A percentile compares a stretch with the other conserved stretches of the same genome.
phyloP scores from a whole-genome alignment of 2,329 filamentous ascomycete genomes.

The Apiospora malaysiana region DNA sequence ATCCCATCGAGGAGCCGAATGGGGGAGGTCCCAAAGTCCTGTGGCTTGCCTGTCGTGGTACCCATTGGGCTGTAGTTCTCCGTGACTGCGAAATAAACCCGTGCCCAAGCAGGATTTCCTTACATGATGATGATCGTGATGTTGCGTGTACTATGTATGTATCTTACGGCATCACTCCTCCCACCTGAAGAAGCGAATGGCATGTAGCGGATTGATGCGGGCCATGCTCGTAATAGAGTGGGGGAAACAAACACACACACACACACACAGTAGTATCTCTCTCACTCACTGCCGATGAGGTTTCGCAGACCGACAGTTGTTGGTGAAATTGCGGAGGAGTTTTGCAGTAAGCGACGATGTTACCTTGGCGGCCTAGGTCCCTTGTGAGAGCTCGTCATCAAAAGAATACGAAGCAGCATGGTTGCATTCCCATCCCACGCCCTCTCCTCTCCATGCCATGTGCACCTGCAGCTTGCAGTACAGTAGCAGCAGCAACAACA shows the following conservation, averaged over 20 bases:
- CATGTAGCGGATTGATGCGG: conserved; percentile 2
- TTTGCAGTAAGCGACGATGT: conserved; percentile 34
- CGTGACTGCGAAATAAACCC: neutral
- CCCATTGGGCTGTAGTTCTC: neutral
- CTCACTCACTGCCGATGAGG: conserved; percentile 10
- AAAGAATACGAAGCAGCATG: conserved; percentile 16
- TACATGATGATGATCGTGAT: neutral
- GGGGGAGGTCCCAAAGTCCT: neutral
- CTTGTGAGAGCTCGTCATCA: conserved; percentile 7
- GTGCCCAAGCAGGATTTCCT: neutral
- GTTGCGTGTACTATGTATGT: neutral
- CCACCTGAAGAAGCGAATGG: neutral
- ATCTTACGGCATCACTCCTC: neutral
- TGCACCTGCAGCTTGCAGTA: neutral
- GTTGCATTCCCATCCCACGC: neutral
- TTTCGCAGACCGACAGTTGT: conserved; percentile 21
- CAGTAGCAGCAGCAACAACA: neutral
- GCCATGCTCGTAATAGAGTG: conserved; percentile 1
- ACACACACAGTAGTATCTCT: neutral
- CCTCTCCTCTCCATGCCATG: neutral
- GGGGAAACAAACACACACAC: conserved; percentile 16
- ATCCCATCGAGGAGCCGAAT: neutral
- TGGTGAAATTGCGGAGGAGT: conserved; percentile 34
- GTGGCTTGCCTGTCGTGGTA: neutral
- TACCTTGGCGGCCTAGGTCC: conserved; percentile 24